Percentiles rank a stretch among this genome's conserved stretches.
These are phyloP conservation scores for Hypoxylon lienhwacheense DNA, from an alignment of 495 filamentous ascomycete genomes.

Conservation along the genomic window DNA sequence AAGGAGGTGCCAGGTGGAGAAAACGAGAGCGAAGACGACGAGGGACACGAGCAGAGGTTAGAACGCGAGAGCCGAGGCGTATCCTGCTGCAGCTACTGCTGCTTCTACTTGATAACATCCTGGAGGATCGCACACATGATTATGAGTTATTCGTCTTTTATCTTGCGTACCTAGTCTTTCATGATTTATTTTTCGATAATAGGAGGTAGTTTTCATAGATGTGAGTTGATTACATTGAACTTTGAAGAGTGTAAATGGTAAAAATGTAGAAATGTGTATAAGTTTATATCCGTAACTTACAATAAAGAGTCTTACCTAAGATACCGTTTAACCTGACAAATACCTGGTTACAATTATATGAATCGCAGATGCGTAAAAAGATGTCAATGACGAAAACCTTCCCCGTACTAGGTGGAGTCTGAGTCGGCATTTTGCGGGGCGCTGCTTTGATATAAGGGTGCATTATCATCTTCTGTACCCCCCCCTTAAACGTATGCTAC, in stretches of 20 bases:
- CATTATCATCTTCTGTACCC: too few species aligned
- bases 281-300: too few species aligned
- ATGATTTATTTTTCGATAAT: neutral
- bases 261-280: too few species aligned
- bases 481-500: too few species aligned
- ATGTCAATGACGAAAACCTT: constrained; percentile 26
- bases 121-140: constrained; percentile 12
- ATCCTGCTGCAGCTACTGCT: constrained; percentile 25
- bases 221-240: neutral
- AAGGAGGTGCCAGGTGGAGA: constrained; percentile 75
- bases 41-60: neutral
- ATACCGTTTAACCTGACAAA: too few species aligned
- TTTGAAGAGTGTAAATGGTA: too few species aligned
- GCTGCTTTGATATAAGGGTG: neutral
- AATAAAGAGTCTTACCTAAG: too few species aligned
- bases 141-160: neutral
- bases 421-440: constrained; percentile 23
- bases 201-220: neutral
- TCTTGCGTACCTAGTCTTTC: neutral
- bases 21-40: constrained; percentile 17
- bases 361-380: constrained; percentile 4
- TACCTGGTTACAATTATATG: constrained; percentile 1
- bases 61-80: constrained; percentile 7
- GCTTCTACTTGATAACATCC: constrained; percentile 34
- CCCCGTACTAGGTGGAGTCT: constrained; percentile 3